Percentiles rank a stretch among this genome's conserved stretches.
These are phyloP conservation scores for Cercospora sp. DNA, from an alignment of 2,329 filamentous ascomycete genomes.

Conservation along the genomic window DNA sequence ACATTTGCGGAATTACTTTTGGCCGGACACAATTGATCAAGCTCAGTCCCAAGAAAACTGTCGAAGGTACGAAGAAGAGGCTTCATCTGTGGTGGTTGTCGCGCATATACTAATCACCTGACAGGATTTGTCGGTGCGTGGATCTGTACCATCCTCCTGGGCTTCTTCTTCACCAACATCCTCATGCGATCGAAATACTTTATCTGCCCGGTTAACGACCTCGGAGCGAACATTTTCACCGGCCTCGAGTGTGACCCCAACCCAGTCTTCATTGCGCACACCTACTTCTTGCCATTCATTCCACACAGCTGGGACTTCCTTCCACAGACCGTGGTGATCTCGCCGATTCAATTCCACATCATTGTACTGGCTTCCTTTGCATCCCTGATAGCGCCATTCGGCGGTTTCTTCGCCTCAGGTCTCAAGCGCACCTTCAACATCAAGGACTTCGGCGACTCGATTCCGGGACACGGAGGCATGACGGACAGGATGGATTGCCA, in stretches of 20 bases:
- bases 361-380: constrained; percentile 89
- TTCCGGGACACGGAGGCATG: constrained; percentile 95
- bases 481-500: constrained; percentile 99
- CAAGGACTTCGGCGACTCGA: constrained; percentile 98
- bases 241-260: constrained; percentile 88
- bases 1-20: constrained; percentile 95
- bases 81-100: constrained; percentile 5
- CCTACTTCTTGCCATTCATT: constrained; percentile 64
- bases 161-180: constrained; percentile 75
- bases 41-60: constrained; percentile 97
- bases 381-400: constrained; percentile 93
- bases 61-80: constrained; percentile 57
- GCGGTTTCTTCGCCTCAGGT: constrained; percentile 96
- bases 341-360: constrained; percentile 92
- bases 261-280: constrained; percentile 80
- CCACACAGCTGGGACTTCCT: constrained; percentile 66
- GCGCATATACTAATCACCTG: background rate
- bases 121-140: constrained; percentile 91
- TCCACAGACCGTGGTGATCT: constrained; percentile 70
- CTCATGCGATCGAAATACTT: constrained; percentile 94
- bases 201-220: constrained; percentile 94
- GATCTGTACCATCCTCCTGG: constrained; percentile 90
- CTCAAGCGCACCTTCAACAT: constrained; percentile 99
- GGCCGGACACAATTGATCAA: constrained; percentile 96
- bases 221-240: constrained; percentile 89